Conservation (phyloP, 257 asterid species). For the Petrea volubilis region DNA sequence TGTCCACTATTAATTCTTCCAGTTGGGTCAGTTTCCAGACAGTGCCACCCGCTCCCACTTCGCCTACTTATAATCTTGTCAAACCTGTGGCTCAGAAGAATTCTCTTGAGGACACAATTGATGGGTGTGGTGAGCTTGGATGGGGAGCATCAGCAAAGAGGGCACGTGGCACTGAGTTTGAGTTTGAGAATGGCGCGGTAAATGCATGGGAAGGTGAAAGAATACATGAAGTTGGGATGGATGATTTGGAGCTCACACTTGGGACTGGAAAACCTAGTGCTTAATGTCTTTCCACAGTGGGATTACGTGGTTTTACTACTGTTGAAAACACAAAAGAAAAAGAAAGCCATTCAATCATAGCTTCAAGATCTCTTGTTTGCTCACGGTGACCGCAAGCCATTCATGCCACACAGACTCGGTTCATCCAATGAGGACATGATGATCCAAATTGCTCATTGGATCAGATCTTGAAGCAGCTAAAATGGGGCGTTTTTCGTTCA, state of each 20-base stretch:
- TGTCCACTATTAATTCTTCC: constrained; percentile 37
- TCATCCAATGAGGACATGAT: background rate
- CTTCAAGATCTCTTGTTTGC: constrained; percentile 17
- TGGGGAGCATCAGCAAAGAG: constrained; percentile 59
- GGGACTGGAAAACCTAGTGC: constrained; percentile 53
- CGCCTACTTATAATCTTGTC: constrained; percentile 69
- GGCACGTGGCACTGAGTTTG: constrained; percentile 71
- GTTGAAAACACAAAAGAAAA: constrained; percentile 1
- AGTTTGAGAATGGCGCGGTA: constrained; percentile 55
- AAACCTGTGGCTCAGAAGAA: constrained; percentile 46
- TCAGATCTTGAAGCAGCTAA: background rate
- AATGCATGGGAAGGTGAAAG: constrained; percentile 87
- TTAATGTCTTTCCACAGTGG: background rate
- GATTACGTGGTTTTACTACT: background rate
- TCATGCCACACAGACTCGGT: constrained; percentile 4
- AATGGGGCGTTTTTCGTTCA: constrained; percentile 1
- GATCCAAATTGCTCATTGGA: background rate
- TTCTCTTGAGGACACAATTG: constrained; percentile 22
- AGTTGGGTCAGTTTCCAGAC: constrained; percentile 57
- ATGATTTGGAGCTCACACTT: constrained; percentile 78
- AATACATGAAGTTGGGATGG: constrained; percentile 66
- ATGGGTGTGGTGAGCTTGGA: constrained; percentile 41
- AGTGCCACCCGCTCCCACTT: constrained; percentile 41
- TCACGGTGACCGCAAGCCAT: background rate
- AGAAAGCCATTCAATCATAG: constrained; percentile 2